phyloP scores from a whole-genome alignment of 352 stramenopile species.

The Phytophthora idaei region DNA sequence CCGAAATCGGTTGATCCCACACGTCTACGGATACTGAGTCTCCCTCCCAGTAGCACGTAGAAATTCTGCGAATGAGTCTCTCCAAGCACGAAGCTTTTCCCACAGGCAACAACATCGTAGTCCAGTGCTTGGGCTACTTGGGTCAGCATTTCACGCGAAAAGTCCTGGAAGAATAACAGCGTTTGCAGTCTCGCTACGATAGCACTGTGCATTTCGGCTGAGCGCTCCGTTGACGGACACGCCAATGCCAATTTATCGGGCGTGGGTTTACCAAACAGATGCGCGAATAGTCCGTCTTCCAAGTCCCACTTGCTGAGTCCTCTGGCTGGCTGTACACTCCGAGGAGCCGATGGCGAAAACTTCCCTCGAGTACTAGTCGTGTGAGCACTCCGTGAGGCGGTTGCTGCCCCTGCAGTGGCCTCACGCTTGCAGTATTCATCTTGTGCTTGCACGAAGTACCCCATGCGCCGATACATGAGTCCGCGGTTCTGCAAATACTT shows the following conservation, averaged over 20 bases:
- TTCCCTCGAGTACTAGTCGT: conserved; percentile 15
- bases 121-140: conserved; percentile 58
- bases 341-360: conserved; percentile 14
- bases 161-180: conserved; percentile 74
- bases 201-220: conserved; percentile 43
- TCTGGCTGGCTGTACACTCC: conserved; percentile 8
- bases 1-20: conserved; percentile 56
- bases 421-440: conserved; percentile 58
- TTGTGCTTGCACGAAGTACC: conserved; percentile 50
- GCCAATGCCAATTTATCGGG: conserved; percentile 69
- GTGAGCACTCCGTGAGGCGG: not conserved
- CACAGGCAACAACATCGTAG: conserved; percentile 71
- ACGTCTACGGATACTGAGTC: conserved; percentile 61
- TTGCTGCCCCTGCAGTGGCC: conserved; percentile 2
- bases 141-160: conserved; percentile 45
- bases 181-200: conserved; percentile 62
- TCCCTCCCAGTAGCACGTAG: conserved; percentile 64
- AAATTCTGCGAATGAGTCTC: conserved; percentile 72
- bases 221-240: conserved; percentile 46
- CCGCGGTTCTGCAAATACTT: conserved; percentile 62
- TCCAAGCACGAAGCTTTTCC: conserved; percentile 60
- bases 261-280: conserved; percentile 72
- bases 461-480: conserved; percentile 64
- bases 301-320: conserved; percentile 42
- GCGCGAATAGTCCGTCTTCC: conserved; percentile 66